A percentile compares a stretch with the other conserved stretches of the same genome.
Conservation (phyloP, 164 flowering plant genomes). For the Umbellularia californica region DNA sequence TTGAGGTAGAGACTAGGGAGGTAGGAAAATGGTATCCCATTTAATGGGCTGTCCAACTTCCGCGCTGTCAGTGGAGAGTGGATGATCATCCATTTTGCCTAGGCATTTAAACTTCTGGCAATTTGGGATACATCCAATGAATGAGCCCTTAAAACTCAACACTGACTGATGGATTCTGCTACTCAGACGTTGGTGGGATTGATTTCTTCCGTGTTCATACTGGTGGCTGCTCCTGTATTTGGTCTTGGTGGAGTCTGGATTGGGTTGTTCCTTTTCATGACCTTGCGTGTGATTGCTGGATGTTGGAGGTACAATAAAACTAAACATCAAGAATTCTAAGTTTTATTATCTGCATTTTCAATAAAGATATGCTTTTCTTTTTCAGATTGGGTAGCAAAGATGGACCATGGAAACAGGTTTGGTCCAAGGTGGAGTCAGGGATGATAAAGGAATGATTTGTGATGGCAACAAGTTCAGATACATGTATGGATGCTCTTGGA, state of each 20-base stretch:
- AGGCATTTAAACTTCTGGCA: neutral
- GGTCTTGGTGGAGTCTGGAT: constrained; percentile 94
- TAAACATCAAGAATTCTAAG: neutral
- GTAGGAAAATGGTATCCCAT: neutral
- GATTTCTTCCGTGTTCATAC: constrained; percentile 56
- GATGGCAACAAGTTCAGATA: neutral
- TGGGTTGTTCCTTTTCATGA: constrained; percentile 88
- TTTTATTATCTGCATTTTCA: neutral
- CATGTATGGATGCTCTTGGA: neutral
- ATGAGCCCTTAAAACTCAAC: neutral
- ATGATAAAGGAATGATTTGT: constrained; percentile 25
- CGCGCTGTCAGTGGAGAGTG: neutral
- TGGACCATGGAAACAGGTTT: constrained; percentile 77
- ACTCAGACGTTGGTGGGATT: constrained; percentile 59
- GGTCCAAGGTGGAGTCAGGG: constrained; percentile 30
- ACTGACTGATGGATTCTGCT: constrained; percentile 5
- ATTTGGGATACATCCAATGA: neutral
- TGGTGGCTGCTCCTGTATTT: constrained; percentile 57
- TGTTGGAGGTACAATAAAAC: constrained; percentile 54
- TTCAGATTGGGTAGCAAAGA: constrained; percentile 57
- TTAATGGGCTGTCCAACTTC: neutral
- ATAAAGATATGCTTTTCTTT: neutral
- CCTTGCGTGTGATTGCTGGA: constrained; percentile 80
- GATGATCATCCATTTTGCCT: neutral
- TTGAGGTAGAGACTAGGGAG: neutral